Base-by-base conservation (phyloP, 768 basidiomycete genomes). In the Pisolithus sp. region DNA sequence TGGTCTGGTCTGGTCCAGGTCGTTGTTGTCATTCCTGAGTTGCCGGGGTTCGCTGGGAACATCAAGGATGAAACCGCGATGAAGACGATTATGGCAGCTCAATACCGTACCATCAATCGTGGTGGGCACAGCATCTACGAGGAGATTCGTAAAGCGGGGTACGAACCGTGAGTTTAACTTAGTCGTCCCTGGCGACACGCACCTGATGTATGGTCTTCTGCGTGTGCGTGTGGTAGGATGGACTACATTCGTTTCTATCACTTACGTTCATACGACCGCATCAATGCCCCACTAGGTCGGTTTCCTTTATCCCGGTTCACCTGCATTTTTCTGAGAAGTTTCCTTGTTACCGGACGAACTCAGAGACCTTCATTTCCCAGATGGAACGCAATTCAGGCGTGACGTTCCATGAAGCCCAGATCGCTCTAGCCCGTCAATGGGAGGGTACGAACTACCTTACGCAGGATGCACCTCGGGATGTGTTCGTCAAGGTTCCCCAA, bases 241-340 rank as follows among this genome's bases (percentile, higher is more conserved):
- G 84, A 93, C 52, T 93, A 86, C 64, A 88, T 96, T 59, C 79
- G 85, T 10, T 92, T 96, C 76, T 97, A 89, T 72, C 93, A 98
- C 69, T 76, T 99, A 23, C 80, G 96, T 28, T 74, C 85, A 1
- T 99, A 94, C 64, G 94, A 97, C 63, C 76, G 93, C 23, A 89
- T 94, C 62, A 93, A 93, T 61, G 84, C 85, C 0, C 86, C 89
- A 2, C 66, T 72, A 55, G 69, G 84, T 83, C 54, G 61, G 78
- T 64, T 5, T 13, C 0, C 34, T 24, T 26, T 41, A 21, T 12
- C 21, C 24, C 39, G 41, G 10, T 15, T 51, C 15, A 36, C 20
- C 43, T 26, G 26, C 26, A 26, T 26, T 26, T 26, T 26, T 26
- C 15, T 76, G 2, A 8, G 47, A 46, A 39, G 18, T 10, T 12